These are phyloP conservation scores for Arachnopeziza araneosa DNA, from an alignment of 2,329 filamentous ascomycete species.

Conservation along the genomic window DNA sequence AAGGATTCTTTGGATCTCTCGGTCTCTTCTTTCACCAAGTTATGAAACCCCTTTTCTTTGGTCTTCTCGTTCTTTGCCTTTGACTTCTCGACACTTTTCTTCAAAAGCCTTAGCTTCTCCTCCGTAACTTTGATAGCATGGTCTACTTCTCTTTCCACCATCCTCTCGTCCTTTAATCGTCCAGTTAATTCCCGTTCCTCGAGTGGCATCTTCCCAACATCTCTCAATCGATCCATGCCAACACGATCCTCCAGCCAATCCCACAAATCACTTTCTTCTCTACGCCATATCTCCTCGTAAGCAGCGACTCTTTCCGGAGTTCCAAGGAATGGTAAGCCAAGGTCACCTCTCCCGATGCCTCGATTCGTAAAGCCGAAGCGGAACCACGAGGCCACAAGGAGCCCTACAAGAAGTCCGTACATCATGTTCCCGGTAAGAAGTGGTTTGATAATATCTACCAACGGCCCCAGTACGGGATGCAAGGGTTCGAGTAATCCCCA, in stretches of 20 bases:
- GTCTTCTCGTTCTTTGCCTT: neutral
- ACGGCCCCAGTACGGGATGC: constrained; percentile 61
- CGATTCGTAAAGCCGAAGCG: constrained; percentile 46
- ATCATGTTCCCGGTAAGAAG: constrained; percentile 73
- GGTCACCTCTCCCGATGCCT: constrained; percentile 33
- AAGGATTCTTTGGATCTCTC: neutral
- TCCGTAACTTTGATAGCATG: constrained; percentile 60
- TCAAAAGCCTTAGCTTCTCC: constrained; percentile 72
- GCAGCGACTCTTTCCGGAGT: constrained; percentile 65
- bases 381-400: constrained; percentile 72
- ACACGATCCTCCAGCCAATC: constrained; percentile 30
- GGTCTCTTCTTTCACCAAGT: neutral
- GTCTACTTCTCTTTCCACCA: constrained; percentile 28
- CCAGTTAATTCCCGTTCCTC: constrained; percentile 22
- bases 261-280: constrained; percentile 33
- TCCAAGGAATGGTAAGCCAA: constrained; percentile 35
- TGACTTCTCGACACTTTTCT: constrained; percentile 55
- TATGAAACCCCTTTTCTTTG: neutral
- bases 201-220: constrained; percentile 30
- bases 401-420: constrained; percentile 65
- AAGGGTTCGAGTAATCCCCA: constrained; percentile 85
- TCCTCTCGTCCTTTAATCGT: constrained; percentile 24
- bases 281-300: constrained; percentile 77
- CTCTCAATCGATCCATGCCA: constrained; percentile 69
- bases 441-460: constrained; percentile 63